phyloP scores from a whole-genome alignment of 2,329 filamentous ascomycete species.

The Macrophomina phaseolina region DNA sequence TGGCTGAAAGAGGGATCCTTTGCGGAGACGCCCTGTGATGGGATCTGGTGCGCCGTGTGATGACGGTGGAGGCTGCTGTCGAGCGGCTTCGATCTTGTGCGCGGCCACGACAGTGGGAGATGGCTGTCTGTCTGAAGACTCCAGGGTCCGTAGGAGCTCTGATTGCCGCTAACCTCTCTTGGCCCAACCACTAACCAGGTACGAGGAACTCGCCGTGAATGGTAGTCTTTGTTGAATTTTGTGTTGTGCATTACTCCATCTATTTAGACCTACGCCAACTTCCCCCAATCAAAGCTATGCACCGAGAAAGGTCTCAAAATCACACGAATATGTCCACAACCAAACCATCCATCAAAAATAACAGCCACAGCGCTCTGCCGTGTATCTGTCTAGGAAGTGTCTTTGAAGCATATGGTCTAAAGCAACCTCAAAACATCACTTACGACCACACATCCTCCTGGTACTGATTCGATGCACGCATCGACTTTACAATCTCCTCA shows the following conservation, averaged over 20 bases:
- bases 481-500: slow-evolving; percentile 95
- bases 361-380: neutral
- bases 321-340: slow-evolving; percentile 2
- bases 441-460: slow-evolving; percentile 80
- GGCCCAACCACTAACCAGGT: neutral
- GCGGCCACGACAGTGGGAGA: neutral
- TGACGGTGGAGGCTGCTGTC: slow-evolving; percentile 22
- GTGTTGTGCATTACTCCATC: slow-evolving; percentile 9
- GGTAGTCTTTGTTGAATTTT: neutral
- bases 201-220: neutral
- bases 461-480: slow-evolving; percentile 94
- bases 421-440: slow-evolving; percentile 22
- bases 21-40: slow-evolving; percentile 9
- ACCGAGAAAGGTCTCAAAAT: slow-evolving; percentile 2
- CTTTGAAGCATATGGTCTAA: slow-evolving; percentile 15
- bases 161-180: slow-evolving; percentile 20
- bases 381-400: slow-evolving; percentile 20
- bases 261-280: slow-evolving; percentile 15
- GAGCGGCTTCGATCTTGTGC: slow-evolving; percentile 20
- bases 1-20: slow-evolving; percentile 21
- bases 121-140: slow-evolving; percentile 29
- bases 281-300: slow-evolving; percentile 19
- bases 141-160: slow-evolving; percentile 28
- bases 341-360: neutral
- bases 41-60: slow-evolving; percentile 20